Base-by-base conservation (phyloP, 805 yeast genomes). In the Ogataea paradorogensis region DNA sequence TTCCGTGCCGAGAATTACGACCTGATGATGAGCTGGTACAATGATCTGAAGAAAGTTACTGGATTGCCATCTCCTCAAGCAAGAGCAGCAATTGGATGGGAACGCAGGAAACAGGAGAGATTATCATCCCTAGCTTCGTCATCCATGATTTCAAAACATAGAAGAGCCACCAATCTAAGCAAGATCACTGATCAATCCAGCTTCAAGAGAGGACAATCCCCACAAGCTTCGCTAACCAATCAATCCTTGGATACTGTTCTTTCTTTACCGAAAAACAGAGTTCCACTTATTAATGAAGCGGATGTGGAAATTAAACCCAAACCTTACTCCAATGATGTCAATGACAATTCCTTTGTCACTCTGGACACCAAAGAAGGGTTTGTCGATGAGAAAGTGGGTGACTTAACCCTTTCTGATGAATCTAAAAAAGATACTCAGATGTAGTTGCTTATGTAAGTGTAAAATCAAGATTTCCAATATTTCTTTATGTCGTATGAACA, bases 1-100 rank as follows among this genome's bases (percentile, higher is more conserved):
- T 90, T 91, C 68, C 74, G 95, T 49, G 82, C 95, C n/a, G 93
- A 85, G 55, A 76, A 84, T 34, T 84, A 84, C 53, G 84, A 81
- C 29, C 62, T 74, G 23, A 86, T 89, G 91, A 78, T 82, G 59
- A 73, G 70, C 27, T 91, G 99, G 99, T 86, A 76, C 62, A 76
- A 76, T 49, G 95, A 85, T 56, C 70, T 91, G 50, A 80, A 81
- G 58, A 70, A 69, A 33, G 69, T 89, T 51, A 83, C 93, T 2
- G 63, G 72, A 11, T 68, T 84, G 43, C 68, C 81, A 15, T 74
- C 75, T n/a, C 79, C 87, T 2, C 64, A 71, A 20, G 71, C 82
- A 10, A 70, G 86, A 55, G 71, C 82, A 1, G 65, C 71, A 33
- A 67, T 69, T 30, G 69, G 71, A 9, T 55, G 46, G 48, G 66